Evolutionary conservation across 2,329 filamentous ascomycete genomes (phyloP).

Genomic region (Alternaria alternata): DNA sequence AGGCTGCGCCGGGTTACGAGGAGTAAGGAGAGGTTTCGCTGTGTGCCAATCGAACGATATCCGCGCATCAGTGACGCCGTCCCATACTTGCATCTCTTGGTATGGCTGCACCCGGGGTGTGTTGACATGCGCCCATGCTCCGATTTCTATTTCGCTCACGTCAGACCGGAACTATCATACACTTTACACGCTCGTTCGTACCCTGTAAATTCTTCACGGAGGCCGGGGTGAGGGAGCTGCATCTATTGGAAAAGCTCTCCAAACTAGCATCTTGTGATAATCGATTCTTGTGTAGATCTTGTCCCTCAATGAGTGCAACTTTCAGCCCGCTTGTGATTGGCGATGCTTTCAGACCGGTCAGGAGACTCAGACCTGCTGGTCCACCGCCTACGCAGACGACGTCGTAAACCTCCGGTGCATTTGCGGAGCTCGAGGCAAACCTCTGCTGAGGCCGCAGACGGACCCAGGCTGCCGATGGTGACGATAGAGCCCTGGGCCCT

Average conservation of each 20-base stretch:
- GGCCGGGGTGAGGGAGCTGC: slow-evolving; percentile 90
- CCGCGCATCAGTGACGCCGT: slow-evolving; percentile 84
- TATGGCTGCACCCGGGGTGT: slow-evolving; percentile 81
- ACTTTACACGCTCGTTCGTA: slow-evolving; percentile 18
- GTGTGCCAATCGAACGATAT: slow-evolving; percentile 85
- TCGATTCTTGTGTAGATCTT: slow-evolving; percentile 76
- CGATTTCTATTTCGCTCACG: slow-evolving; percentile 64
- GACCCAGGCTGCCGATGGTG: slow-evolving; percentile 21
- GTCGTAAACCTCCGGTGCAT: slow-evolving; percentile 80
- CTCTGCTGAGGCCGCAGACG: slow-evolving; percentile 32
- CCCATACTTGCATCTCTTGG: slow-evolving; percentile 98
- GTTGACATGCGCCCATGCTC: slow-evolving; percentile 83
- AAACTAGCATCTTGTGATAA: slow-evolving; percentile 70
- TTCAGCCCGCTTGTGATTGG: slow-evolving; percentile 78
- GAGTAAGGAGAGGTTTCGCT: slow-evolving; percentile 47
- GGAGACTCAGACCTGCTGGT: slow-evolving; percentile 80
- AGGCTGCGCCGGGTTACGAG: slow-evolving; percentile 53
- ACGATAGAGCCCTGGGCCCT: slow-evolving; percentile 26
- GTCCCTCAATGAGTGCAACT: slow-evolving; percentile 88
- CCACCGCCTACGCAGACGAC: slow-evolving; percentile 91
- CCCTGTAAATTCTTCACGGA: slow-evolving; percentile 81
- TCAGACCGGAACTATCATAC: slow-evolving; percentile 15
- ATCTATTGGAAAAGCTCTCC: slow-evolving; percentile 86
- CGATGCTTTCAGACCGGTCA: slow-evolving; percentile 63
- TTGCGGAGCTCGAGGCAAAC: slow-evolving; percentile 45